Evolutionary conservation across 2,329 filamentous ascomycete species (phyloP), one percentile per base, ranked within the genome.

Genomic region (Hypoxylon sp.): DNA sequence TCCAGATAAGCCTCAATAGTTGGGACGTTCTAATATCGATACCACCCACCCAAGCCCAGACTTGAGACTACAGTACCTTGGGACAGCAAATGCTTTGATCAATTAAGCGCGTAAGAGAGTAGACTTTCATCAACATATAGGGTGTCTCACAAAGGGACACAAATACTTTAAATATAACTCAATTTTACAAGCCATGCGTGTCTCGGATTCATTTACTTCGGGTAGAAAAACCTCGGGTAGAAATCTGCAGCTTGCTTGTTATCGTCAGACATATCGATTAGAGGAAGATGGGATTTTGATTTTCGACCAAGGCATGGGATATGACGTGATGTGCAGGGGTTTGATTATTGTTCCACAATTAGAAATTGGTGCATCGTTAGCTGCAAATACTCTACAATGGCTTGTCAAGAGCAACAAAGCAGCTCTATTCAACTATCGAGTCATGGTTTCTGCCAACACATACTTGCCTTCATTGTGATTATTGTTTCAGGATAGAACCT

Each of bases 311-410:
- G 47, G 47, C 55, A 67, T 52, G 55, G 46, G 44, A 50, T 42
- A 71, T 71, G 63, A 69, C 66, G 63, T 69, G 59, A 61, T 37
- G 53, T 58, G 59, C 62, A 63, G 44, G 66, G 69, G 55, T 66
- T 64, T 69, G 55, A 67, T 69, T 63, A 66, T 59, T 44, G 61
- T 37, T 31, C 59, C 50, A 62, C 44, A 57, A 53, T 39, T 63
- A 26, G 42, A 55, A 47, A 59, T 52, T 65, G n/a, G n/a, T 46
- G n/a, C 59, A 59, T 19, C 50, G 63, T 63, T 67, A 63, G 39
- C 42, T 53, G 37, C 35, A 63, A 54, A 57, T 9, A 47, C 58
- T 53, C 14, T 9, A 60, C 42, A 66, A 62, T 63, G 57, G 48
- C 37, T 53, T 42, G 19, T 42, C 48, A 37, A 54, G 50, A 10